A percentile compares a stretch with the other conserved stretches of the same genome.
phyloP scores from a whole-genome alignment of 2,329 filamentous ascomycete species.

The Anthostomella pinea region DNA sequence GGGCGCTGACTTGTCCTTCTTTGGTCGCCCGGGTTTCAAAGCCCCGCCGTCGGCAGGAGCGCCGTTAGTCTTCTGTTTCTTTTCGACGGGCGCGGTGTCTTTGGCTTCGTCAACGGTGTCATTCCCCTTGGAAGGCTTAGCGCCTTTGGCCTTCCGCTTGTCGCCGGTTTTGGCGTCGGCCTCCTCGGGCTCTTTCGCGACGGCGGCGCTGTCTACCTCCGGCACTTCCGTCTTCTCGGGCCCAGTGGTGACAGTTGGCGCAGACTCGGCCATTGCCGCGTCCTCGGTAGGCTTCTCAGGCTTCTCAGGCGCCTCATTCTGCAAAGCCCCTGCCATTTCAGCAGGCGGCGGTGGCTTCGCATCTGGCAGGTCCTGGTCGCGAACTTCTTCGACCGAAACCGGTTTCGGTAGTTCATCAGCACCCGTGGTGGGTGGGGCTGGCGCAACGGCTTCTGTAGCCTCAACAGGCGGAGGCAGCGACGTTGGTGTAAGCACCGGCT shows the following conservation, averaged over 20 bases:
- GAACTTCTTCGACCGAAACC: slow-evolving; percentile 29
- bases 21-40: slow-evolving; percentile 35
- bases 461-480: slow-evolving; percentile 8
- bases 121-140: slow-evolving; percentile 14
- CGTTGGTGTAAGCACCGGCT: slow-evolving; percentile 8
- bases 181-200: slow-evolving; percentile 22
- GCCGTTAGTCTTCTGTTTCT: slow-evolving; percentile 41
- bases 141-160: slow-evolving; percentile 28
- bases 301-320: too few relatives aligned
- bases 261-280: slow-evolving; percentile 13
- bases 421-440: slow-evolving; percentile 18
- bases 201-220: slow-evolving; percentile 10
- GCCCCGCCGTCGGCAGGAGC: slow-evolving; percentile 22
- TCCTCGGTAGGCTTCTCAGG: slow-evolving; percentile 21
- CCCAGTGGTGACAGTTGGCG: slow-evolving; percentile 5
- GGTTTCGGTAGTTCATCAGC: slow-evolving; percentile 26
- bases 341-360: slow-evolving; percentile 12
- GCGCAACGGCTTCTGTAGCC: slow-evolving; percentile 11
- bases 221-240: slow-evolving; percentile 5
- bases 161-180: slow-evolving; percentile 15
- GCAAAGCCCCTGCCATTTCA: slow-evolving; percentile 14
- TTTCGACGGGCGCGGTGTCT: slow-evolving; percentile 31
- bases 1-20: slow-evolving; percentile 36
- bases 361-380: slow-evolving; percentile 23
- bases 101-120: slow-evolving; percentile 8